A percentile compares a stretch with the other conserved stretches of the same genome.
Conservation (phyloP, 2,329 filamentous ascomycete genomes). For the Aspergillus novoparasiticus region DNA sequence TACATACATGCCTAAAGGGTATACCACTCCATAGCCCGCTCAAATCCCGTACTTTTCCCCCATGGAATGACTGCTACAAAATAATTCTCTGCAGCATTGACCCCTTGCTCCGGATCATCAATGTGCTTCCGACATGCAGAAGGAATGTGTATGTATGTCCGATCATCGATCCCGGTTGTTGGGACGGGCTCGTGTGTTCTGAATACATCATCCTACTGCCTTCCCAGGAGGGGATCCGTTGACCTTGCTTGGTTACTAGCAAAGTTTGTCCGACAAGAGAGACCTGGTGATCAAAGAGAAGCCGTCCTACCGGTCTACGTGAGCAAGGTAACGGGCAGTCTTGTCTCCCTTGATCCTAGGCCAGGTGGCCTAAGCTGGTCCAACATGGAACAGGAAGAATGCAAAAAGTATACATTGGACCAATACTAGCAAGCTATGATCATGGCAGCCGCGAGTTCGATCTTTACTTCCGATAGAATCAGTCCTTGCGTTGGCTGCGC, state of each 20-base stretch:
- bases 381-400: not conserved
- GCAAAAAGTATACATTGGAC: not conserved
- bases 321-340: not conserved
- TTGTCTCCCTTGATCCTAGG: not conserved
- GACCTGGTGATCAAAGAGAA: not conserved
- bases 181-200: not conserved
- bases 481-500: not conserved
- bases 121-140: constrained; percentile 5
- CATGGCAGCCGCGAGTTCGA: not conserved
- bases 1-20: not conserved
- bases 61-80: not conserved
- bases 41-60: not conserved
- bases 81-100: not conserved
- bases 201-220: not conserved
- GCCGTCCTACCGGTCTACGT: not conserved
- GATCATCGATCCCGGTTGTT: not conserved
- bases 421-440: not conserved
- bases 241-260: not conserved
- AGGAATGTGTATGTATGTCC: not conserved
- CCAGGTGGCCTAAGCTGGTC: not conserved
- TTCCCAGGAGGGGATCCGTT: not conserved
- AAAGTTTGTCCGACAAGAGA: not conserved
- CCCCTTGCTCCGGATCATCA: constrained; percentile 6
- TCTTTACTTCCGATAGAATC: not conserved
- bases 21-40: not conserved